Evolutionary conservation across 2,329 filamentous ascomycete species (phyloP).

Genomic region (Phoma sp.): DNA sequence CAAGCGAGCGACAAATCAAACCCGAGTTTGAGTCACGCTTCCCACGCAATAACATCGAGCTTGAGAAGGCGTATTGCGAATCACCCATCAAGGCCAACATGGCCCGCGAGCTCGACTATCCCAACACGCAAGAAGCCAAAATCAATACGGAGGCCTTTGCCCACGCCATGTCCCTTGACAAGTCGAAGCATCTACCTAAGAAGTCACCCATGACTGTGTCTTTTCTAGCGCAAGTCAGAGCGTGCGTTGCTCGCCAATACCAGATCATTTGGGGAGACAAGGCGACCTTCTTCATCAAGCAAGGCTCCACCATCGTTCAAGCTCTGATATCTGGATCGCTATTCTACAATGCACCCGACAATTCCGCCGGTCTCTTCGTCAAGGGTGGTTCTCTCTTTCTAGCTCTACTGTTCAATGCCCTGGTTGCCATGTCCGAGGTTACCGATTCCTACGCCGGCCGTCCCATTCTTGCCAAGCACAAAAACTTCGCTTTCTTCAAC

Average conservation of each 20-base stretch:
- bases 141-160: constrained; percentile 58
- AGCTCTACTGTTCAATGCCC: constrained; percentile 66
- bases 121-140: constrained; percentile 56
- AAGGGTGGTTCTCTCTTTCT: constrained; percentile 72
- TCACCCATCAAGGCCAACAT: constrained; percentile 59
- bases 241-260: constrained; percentile 67
- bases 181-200: constrained; percentile 61
- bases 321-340: constrained; percentile 71
- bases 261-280: constrained; percentile 72
- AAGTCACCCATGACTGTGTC: constrained; percentile 61
- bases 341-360: constrained; percentile 69
- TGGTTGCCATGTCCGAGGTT: constrained; percentile 72
- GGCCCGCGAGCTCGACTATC: constrained; percentile 65
- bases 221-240: constrained; percentile 57
- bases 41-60: constrained; percentile 54
- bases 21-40: constrained; percentile 51
- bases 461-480: constrained; percentile 88
- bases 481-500: constrained; percentile 86
- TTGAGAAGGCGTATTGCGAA: constrained; percentile 59
- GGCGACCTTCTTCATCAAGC: constrained; percentile 68
- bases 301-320: constrained; percentile 64
- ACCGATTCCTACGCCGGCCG: constrained; percentile 64
- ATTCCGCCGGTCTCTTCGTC: constrained; percentile 67
- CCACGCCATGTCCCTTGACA: constrained; percentile 61
- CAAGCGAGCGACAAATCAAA: constrained; percentile 52